Percentiles rank a stretch among this genome's conserved stretches.
These are phyloP conservation scores for Trypanosoma congolense DNA, from an alignment of 208 protist species.

Conservation along the genomic window DNA sequence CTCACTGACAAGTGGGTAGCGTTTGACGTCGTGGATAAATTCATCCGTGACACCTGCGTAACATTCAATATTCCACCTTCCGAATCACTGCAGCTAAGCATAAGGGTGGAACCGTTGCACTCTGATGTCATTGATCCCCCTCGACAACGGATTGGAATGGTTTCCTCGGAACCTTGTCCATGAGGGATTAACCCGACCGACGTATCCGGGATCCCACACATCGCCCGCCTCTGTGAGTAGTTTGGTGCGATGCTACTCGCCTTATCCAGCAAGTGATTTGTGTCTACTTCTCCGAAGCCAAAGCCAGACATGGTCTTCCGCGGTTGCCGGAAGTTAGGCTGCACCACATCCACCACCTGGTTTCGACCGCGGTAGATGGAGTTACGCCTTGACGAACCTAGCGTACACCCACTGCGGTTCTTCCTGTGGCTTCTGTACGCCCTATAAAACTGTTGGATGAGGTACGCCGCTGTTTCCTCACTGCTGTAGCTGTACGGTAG, in stretches of 20 bases:
- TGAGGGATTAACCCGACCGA: too few relatives aligned
- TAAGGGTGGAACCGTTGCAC: background rate
- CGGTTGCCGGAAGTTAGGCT: background rate
- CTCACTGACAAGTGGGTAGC: background rate
- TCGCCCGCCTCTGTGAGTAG: background rate
- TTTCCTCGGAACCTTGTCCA: too few relatives aligned
- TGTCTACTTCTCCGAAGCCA: background rate
- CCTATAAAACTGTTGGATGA: constrained; percentile 66
- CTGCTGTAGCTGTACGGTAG: constrained; percentile 20
- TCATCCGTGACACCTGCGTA: background rate
- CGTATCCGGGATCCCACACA: too few relatives aligned
- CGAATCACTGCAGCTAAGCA: background rate
- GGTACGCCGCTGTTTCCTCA: constrained; percentile 45
- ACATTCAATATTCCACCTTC: background rate
- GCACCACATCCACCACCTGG: background rate
- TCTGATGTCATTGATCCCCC: too few relatives aligned
- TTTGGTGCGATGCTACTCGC: background rate
- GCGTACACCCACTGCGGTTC: constrained; percentile 14
- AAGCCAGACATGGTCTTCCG: background rate
- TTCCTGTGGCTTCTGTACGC: constrained; percentile 25
- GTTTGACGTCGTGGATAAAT: background rate
- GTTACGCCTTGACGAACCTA: background rate
- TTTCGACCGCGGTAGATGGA: background rate
- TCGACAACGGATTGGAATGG: too few relatives aligned
- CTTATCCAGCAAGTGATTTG: too few relatives aligned